Evolutionary conservation across 2,329 filamentous ascomycete species (phyloP).

Genomic region (Huntiella savannae): DNA sequence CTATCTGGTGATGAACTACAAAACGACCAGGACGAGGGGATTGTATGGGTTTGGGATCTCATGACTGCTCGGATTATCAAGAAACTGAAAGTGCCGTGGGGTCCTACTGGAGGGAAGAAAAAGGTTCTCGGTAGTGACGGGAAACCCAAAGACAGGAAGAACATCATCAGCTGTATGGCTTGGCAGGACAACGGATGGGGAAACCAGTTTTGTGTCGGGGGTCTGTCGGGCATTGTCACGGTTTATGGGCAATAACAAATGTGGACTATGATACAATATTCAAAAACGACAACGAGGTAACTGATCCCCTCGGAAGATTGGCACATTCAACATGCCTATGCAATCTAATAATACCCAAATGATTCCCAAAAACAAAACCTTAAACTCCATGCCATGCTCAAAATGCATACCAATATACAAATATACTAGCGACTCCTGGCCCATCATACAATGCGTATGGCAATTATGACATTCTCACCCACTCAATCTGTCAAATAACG

Average conservation of each 20-base stretch:
- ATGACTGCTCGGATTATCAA: slow-evolving; percentile 50
- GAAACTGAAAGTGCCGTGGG: slow-evolving; percentile 40
- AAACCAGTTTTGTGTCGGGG: slow-evolving; percentile 45
- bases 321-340: background rate
- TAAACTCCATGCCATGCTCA: too few species aligned
- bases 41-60: slow-evolving; percentile 68
- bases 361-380: too few species aligned
- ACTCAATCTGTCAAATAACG: too few species aligned
- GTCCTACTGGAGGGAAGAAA: slow-evolving; percentile 30
- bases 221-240: slow-evolving; percentile 46
- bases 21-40: slow-evolving; percentile 23
- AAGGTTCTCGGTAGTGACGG: slow-evolving; percentile 39
- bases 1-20: slow-evolving; percentile 59
- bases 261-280: background rate
- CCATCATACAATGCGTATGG: too few species aligned
- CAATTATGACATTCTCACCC: too few species aligned
- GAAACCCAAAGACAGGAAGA: slow-evolving; percentile 37
- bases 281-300: background rate
- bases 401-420: too few species aligned
- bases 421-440: too few species aligned
- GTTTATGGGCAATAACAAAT: slow-evolving; percentile 29
- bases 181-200: slow-evolving; percentile 45
- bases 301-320: background rate
- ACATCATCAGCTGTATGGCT: slow-evolving; percentile 41
- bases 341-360: background rate